Evolutionary conservation across 176 grass and related monocot genomes (phyloP), one percentile per base, ranked within the genome.

Genomic region (Oryza meridionalis): DNA sequence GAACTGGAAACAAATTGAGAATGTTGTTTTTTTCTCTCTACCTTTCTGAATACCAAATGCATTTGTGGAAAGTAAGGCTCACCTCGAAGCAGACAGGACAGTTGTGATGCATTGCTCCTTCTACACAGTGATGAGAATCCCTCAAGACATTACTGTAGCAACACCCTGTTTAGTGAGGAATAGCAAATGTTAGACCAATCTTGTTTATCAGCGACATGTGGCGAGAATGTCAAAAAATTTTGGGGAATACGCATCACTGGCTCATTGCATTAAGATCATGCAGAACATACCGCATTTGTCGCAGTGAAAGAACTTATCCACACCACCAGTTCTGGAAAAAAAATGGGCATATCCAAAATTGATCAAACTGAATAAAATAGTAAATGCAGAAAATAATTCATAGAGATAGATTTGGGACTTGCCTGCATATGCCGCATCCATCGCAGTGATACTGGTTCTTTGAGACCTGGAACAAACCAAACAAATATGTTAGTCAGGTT

Each of bases 61-160:
- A 29, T 29, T 11, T 66, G 19, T 85, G 3, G 0, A 4, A 5
- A 55, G 70, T 6, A 69, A 55, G 63, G 8, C 19, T 77, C n/a
- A 94, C 92, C 92, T 94, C 95, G 43, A 90, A 97, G 79, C 95
- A 94, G 45, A 97, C 84, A 77, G 95, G 95, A 67, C 95, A 97
- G 53, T 97, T 91, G 47, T 93, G 90, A 75, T 97, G 90, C 92
- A 94, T 97, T 91, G 95, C 95, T 84, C 91, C 81, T 84, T 97
- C 88, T 1, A 94, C 35, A 43, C 95, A 94, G 27, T 15, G 85
- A 74, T 94, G 95, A 43, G 92, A 93, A 50, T 97, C 86, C 79
- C 90, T 91, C 77, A 97, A 47, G 6, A 79, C 69, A 67, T 81
- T 97, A 42, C 86, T 83, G 45, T 94, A 90, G 81, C 95, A 97